Evolutionary conservation across 768 basidiomycete species (phyloP), one percentile per base, ranked within the genome.

Genomic region (Royoungia palumana): DNA sequence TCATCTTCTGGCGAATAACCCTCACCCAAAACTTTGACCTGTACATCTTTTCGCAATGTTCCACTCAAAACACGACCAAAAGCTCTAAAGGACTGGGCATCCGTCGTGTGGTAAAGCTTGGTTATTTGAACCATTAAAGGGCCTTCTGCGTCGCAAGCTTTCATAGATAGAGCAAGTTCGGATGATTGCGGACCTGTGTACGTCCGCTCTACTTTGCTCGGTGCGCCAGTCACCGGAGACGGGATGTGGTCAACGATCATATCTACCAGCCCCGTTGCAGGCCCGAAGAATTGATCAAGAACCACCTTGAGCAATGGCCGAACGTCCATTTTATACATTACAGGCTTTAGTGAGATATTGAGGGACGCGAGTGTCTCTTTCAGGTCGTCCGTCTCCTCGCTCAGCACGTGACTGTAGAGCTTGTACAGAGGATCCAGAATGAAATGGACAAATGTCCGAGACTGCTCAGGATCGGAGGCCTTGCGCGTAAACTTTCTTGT

Each of bases 301-400:
- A 98, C 86, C 34, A 87, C 91, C 71, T 97, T 96, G 57, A 99
- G 73, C 43, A 99, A 73, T 4, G 96, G 96, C 47, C 95, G 75
- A 6, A 94, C 94, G 64, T 99, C 96, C 92, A 99, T 97, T 75
- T 97, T 98, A 78, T 87, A 99, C 81, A 91, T 87, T 27, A 93
- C 77, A 0, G 94, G 87, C 70, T 94, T 96, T 56, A 99, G 73
- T 35, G 81, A 75, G 61, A 99, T 98, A 2, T 83, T 82, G 28
- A 99, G 77, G 10, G 77, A 74, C 10, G 71, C 72, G 39, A 99
- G 74, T 4, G 95, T 99, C 49, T 75, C 76, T 64, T 85, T 87
- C 30, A 99, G 79, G 27, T 78, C 77, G n/a, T 91, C 94, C 0
- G 89, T 87, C 57, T 98, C 93, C 68, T 95, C 89, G 61, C 94